These are phyloP conservation scores for Solanum pinnatisectum DNA, from an alignment of 257 asterid species.

Conservation along the genomic window DNA sequence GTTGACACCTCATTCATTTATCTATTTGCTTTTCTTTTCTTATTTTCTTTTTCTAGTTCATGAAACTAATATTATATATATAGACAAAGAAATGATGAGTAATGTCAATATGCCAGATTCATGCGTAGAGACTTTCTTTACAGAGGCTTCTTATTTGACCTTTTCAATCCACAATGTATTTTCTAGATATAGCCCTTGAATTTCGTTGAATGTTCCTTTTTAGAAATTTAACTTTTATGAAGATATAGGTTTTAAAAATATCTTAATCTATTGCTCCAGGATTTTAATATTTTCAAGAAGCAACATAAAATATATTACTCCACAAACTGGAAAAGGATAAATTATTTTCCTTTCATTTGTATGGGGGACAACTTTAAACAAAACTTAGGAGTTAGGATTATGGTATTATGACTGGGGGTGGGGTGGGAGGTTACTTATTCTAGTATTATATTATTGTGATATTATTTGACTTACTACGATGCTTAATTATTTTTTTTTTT, in stretches of 20 bases:
- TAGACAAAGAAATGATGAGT: neutral
- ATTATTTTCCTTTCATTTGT: neutral
- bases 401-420: neutral
- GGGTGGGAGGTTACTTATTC: neutral
- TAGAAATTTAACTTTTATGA: neutral
- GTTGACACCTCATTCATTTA: neutral
- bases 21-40: neutral
- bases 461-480: too few species aligned
- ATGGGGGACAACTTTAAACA: neutral
- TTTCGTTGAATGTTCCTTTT: neutral
- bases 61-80: neutral
- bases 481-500: too few species aligned
- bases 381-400: neutral
- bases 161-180: neutral
- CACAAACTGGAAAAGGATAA: neutral
- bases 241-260: neutral
- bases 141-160: neutral
- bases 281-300: neutral
- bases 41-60: neutral
- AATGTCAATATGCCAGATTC: neutral
- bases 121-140: neutral
- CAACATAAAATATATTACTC: neutral
- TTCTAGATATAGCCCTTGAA: neutral
- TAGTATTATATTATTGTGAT: neutral
- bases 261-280: neutral